Conservation (phyloP, 1,284 basidiomycete genomes). For the Ustilago nuda region DNA sequence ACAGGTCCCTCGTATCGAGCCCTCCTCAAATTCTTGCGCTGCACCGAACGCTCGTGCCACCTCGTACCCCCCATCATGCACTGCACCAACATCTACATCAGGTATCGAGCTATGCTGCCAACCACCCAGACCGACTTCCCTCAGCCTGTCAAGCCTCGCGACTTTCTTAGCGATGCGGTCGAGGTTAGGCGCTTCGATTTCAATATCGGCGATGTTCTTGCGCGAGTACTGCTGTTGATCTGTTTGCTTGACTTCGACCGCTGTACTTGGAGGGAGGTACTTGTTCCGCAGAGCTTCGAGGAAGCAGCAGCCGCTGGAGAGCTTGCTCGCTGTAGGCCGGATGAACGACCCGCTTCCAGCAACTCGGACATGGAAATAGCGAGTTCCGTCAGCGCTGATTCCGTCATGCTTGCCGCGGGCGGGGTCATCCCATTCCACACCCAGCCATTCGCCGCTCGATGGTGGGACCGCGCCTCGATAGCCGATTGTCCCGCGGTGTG, state of each 20-base stretch:
- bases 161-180: constrained; percentile 81
- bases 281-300: constrained; percentile 75
- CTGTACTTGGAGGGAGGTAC: constrained; percentile 37
- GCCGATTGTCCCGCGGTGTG: constrained; percentile 74
- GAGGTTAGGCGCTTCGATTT: constrained; percentile 86
- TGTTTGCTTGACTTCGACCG: neutral
- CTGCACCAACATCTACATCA: constrained; percentile 17
- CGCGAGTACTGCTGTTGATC: constrained; percentile 71
- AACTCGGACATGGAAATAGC: constrained; percentile 76
- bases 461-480: constrained; percentile 78
- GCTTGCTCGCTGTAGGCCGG: constrained; percentile 40
- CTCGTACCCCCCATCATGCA: constrained; percentile 66
- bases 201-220: constrained; percentile 72
- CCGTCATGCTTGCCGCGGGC: constrained; percentile 87
- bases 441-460: constrained; percentile 82
- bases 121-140: constrained; percentile 81
- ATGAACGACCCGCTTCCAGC: constrained; percentile 59
- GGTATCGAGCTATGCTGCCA: constrained; percentile 23
- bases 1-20: constrained; percentile 75
- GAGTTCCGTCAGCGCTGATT: constrained; percentile 76
- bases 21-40: constrained; percentile 72
- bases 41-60: constrained; percentile 73
- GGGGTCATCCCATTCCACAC: constrained; percentile 93
- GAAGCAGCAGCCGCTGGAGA: constrained; percentile 73
- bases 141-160: constrained; percentile 76